Conservation (phyloP, 176 grass and related monocot genomes). For the Chloris gayana region DNA sequence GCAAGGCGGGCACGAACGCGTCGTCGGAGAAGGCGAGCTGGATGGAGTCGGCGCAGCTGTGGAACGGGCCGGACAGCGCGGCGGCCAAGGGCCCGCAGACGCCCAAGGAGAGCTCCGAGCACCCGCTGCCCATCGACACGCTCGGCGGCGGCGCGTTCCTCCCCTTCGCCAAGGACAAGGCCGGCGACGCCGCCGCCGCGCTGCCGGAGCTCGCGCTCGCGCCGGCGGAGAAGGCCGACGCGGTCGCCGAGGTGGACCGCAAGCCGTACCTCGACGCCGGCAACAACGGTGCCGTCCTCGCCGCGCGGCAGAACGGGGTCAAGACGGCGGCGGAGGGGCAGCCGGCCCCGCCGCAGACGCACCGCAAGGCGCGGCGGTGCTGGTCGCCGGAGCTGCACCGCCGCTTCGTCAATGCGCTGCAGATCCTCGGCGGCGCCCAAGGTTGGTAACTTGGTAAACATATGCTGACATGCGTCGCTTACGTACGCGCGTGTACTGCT, state of each 20-base stretch:
- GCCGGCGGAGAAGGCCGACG: constrained; percentile 57
- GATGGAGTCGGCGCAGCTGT: constrained; percentile 98
- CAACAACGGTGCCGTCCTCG: constrained; percentile 17
- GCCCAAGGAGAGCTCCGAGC: constrained; percentile 57
- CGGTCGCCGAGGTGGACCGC: constrained; percentile 25
- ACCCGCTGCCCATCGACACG: constrained; percentile 53
- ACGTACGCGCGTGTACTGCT: not conserved
- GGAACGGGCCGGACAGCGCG: constrained; percentile 50
- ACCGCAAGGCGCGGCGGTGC: constrained; percentile 88
- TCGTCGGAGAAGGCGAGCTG: constrained; percentile 89
- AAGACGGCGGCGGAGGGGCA: constrained; percentile 48
- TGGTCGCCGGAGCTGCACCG: constrained; percentile 99
- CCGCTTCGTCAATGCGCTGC: constrained; percentile 95
- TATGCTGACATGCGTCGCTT: not conserved
- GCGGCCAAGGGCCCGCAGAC: constrained; percentile 54
- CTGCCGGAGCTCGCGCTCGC: constrained; percentile 81
- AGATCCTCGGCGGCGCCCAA: constrained; percentile 97
- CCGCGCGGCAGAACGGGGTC: constrained; percentile 46
- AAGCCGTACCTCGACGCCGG: constrained; percentile 43
- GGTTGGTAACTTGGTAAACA: too few relatives aligned
- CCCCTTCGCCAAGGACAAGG: constrained; percentile 90
- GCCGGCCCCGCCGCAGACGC: constrained; percentile 43
- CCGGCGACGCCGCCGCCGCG: not conserved
- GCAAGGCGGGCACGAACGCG: not conserved
- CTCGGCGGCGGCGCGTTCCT: constrained; percentile 78